These are phyloP conservation scores for Cryptosporidium bovis DNA, from an alignment of 169 alveolate genomes.

Conservation along the genomic window DNA sequence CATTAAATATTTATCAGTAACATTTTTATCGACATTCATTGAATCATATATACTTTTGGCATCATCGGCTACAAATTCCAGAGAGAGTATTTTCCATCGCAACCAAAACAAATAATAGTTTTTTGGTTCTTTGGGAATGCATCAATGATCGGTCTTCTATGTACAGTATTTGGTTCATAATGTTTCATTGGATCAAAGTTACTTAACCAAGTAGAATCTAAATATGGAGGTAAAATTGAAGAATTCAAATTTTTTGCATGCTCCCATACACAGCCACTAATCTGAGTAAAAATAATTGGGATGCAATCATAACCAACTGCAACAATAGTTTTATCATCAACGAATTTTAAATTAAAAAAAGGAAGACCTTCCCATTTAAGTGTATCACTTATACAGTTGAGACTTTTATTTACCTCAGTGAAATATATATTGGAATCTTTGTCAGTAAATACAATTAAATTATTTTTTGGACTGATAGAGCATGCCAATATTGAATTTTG, in stretches of 20 bases:
- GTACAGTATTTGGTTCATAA: constrained; percentile 40
- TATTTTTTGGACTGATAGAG: constrained; percentile 34
- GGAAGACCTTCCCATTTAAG: constrained; percentile 71
- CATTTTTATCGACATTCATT: background rate
- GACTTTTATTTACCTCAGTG: constrained; percentile 16
- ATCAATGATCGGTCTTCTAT: constrained; percentile 49
- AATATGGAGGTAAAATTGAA: constrained; percentile 29
- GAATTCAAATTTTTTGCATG: constrained; percentile 20
- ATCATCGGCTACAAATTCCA: constrained; percentile 21
- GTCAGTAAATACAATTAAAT: constrained; percentile 24
- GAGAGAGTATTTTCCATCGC: constrained; percentile 40
- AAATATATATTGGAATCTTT: constrained; percentile 39
- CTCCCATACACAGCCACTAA: constrained; percentile 10
- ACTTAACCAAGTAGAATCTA: constrained; percentile 40
- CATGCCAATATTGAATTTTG: constrained; percentile 47
- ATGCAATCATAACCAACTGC: constrained; percentile 71
- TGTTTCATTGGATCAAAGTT: constrained; percentile 53
- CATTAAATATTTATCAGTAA: background rate
- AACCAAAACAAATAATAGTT: constrained; percentile 19
- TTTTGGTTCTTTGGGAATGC: constrained; percentile 5
- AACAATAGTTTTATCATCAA: constrained; percentile 19
- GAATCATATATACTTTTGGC: background rate
- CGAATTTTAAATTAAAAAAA: constrained; percentile 30
- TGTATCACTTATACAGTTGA: constrained; percentile 6
- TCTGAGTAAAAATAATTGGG: constrained; percentile 43